phyloP scores from a whole-genome alignment of 139 green algal species.

The Zygnema cylindricum region DNA sequence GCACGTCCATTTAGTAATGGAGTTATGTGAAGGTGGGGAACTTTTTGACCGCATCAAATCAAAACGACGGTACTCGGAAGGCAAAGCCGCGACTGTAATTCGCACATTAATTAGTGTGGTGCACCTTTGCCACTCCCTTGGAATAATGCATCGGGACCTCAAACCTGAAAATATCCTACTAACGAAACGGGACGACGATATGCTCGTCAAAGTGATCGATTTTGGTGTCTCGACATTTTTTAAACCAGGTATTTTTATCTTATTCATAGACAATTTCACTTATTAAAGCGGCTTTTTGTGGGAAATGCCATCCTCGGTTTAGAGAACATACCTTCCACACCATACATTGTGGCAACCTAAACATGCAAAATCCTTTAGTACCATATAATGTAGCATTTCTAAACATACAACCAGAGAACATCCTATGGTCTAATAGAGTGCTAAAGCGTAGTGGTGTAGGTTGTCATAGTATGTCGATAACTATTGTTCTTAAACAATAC shows the following conservation, averaged over 20 bases:
- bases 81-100: slow-evolving; percentile 80
- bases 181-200: slow-evolving; percentile 68
- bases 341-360: too few species aligned
- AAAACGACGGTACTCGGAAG: slow-evolving; percentile 83
- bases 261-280: neutral
- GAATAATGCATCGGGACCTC: slow-evolving; percentile 40
- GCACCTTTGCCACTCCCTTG: slow-evolving; percentile 65
- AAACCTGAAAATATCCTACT: slow-evolving; percentile 88
- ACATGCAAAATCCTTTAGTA: too few species aligned
- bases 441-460: too few species aligned
- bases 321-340: neutral
- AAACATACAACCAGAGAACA: too few species aligned
- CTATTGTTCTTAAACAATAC: too few species aligned
- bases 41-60: slow-evolving; percentile 90
- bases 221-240: slow-evolving; percentile 88
- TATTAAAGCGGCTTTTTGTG: neutral
- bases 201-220: slow-evolving; percentile 89
- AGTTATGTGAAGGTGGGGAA: slow-evolving; percentile 90
- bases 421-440: too few species aligned
- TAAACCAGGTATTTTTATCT: neutral
- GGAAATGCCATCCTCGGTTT: neutral
- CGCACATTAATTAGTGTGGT: slow-evolving; percentile 88
- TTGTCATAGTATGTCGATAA: too few species aligned
- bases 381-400: too few species aligned
- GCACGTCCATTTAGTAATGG: slow-evolving; percentile 80